These are phyloP conservation scores for Pyracantha coccinea DNA, from an alignment of 331 rosid genomes.

Conservation along the genomic window DNA sequence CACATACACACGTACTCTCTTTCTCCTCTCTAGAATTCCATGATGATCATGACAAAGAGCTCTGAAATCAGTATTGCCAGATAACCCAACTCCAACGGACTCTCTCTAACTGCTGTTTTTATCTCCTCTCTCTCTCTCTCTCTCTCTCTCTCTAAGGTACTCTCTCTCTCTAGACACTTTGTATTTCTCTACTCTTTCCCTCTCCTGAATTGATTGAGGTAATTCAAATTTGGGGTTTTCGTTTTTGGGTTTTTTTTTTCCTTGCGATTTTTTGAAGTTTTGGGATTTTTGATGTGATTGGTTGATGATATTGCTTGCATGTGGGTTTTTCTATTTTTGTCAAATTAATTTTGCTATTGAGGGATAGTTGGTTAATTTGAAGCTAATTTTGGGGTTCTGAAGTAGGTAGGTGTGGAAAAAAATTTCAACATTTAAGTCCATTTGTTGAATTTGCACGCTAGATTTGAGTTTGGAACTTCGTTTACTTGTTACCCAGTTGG, in stretches of 20 bases:
- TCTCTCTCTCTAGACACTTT: neutral
- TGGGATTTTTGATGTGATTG: constrained; percentile 28
- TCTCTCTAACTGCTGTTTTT: constrained; percentile 17
- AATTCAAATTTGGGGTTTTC: constrained; percentile 3
- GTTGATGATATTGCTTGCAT: constrained; percentile 26
- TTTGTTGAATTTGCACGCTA: constrained; percentile 13
- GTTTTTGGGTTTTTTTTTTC: neutral
- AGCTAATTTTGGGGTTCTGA: constrained; percentile 10
- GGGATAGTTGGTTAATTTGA: constrained; percentile 7
- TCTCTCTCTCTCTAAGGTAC: constrained; percentile 37
- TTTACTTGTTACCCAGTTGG: constrained; percentile 22
- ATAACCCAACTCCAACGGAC: constrained; percentile 18
- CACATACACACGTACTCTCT: neutral
- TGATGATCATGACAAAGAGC: constrained; percentile 30
- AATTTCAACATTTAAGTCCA: constrained; percentile 11
- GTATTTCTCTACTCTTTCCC: neutral
- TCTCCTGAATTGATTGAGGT: constrained; percentile 9
- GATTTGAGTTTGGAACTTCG: constrained; percentile 16
- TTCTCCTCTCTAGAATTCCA: neutral
- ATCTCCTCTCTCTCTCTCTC: neutral
- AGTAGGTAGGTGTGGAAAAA: constrained; percentile 18
- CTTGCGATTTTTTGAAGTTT: neutral
- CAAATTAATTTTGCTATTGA: constrained; percentile 7
- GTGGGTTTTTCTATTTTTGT: constrained; percentile 31
- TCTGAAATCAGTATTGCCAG: constrained; percentile 11